Evolutionary conservation across 176 grass and related monocot species (phyloP).

Genomic region (Zoysia pacifica): DNA sequence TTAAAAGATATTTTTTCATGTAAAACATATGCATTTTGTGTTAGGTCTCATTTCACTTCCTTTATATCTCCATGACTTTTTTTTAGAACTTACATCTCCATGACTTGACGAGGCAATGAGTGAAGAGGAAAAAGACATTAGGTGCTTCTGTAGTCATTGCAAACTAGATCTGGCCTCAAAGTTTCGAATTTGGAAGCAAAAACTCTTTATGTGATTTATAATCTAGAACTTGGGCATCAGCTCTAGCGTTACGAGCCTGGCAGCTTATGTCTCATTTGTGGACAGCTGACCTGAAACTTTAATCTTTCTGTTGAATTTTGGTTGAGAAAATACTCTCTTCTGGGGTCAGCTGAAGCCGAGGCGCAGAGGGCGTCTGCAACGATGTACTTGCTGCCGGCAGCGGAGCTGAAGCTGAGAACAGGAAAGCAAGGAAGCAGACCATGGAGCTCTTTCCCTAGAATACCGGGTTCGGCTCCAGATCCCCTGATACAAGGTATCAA

Average conservation of each 20-base stretch:
- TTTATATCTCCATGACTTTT: no score
- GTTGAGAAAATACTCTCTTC: not conserved
- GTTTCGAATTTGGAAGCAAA: not conserved
- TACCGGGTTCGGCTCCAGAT: constrained; percentile 42
- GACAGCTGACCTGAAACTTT: not conserved
- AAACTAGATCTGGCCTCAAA: constrained; percentile 17
- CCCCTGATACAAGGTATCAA: constrained; percentile 41
- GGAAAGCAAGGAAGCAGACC: constrained; percentile 29
- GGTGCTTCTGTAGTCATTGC: not conserved
- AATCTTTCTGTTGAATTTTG: not conserved
- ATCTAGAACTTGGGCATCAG: no score
- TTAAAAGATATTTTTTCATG: no score
- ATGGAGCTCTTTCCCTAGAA: constrained; percentile 76
- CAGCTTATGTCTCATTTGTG: not conserved
- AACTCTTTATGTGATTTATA: not conserved
- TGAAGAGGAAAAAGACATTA: not conserved
- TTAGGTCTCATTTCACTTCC: no score
- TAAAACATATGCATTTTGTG: no score
- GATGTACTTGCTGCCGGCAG: not conserved
- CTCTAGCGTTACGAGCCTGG: no score
- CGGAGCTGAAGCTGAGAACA: constrained; percentile 12
- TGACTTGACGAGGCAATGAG: no score
- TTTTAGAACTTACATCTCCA: no score
- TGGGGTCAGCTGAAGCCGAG: constrained; percentile 53
- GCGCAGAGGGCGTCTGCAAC: constrained; percentile 29